These are phyloP conservation scores for Hyphopichia khmerensis DNA, from an alignment of 1,139 yeast genomes.

Conservation along the genomic window DNA sequence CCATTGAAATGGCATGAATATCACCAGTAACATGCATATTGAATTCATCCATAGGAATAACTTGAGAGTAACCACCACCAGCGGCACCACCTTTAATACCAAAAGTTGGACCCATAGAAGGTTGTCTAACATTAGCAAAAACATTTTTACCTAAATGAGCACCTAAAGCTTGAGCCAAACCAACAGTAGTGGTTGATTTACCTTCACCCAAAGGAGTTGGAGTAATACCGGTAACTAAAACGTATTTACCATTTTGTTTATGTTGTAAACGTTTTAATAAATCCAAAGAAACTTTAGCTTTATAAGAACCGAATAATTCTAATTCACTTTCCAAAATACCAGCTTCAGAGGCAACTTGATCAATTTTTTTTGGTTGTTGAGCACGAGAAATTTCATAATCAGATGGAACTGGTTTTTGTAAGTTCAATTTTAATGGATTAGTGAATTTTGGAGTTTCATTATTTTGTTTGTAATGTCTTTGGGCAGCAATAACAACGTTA, in stretches of 20 bases:
- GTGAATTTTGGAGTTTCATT: slow-evolving; percentile 51
- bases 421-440: slow-evolving; percentile 63
- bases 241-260: slow-evolving; percentile 81
- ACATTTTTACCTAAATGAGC: slow-evolving; percentile 86
- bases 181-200: slow-evolving; percentile 95
- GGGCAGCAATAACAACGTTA: slow-evolving; percentile 83
- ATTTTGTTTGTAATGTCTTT: slow-evolving; percentile 45
- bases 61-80: slow-evolving; percentile 99
- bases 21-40: slow-evolving; percentile 98
- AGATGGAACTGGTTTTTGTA: slow-evolving; percentile 83
- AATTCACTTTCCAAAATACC: slow-evolving; percentile 81
- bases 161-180: slow-evolving; percentile 93
- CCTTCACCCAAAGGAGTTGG: slow-evolving; percentile 99
- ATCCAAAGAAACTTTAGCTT: slow-evolving; percentile 84
- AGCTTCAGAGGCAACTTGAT: slow-evolving; percentile 78
- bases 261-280: slow-evolving; percentile 69
- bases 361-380: slow-evolving; percentile 83
- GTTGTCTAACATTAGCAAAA: slow-evolving; percentile 96
- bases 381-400: slow-evolving; percentile 91
- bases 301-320: slow-evolving; percentile 88
- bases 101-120: slow-evolving; percentile 98
- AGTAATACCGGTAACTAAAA: slow-evolving; percentile 94
- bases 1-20: slow-evolving; percentile 95
- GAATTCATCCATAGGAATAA: slow-evolving; percentile 98
- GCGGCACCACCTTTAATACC: slow-evolving; percentile 99